Evolutionary conservation across 768 basidiomycete genomes (phyloP).

Genomic region (Cubamyces sp.): DNA sequence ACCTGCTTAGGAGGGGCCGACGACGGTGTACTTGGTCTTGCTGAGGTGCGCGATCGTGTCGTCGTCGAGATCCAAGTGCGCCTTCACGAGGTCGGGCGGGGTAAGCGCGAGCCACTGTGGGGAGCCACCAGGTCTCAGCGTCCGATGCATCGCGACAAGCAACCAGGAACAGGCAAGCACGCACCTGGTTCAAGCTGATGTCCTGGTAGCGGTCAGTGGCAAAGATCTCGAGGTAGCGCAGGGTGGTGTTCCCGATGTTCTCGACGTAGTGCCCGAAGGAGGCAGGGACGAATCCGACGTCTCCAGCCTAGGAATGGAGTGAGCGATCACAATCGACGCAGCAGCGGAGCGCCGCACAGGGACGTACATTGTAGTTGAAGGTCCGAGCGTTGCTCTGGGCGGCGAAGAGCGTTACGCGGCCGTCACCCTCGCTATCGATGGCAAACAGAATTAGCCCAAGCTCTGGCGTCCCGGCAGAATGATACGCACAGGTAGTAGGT

Average conservation of each 20-base stretch:
- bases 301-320: conserved; percentile 23
- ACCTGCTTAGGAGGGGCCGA: conserved; percentile 34
- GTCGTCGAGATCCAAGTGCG: conserved; percentile 59
- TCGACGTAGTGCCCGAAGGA: conserved; percentile 59
- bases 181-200: conserved; percentile 48
- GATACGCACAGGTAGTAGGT: conserved; percentile 36
- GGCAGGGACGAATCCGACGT: conserved; percentile 32
- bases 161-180: not conserved
- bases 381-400: conserved; percentile 45
- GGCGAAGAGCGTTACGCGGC: conserved; percentile 49
- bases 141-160: not conserved
- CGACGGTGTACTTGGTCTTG: conserved; percentile 54
- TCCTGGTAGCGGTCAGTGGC: conserved; percentile 53
- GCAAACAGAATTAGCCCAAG: not conserved
- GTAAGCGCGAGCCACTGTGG: conserved; percentile 66
- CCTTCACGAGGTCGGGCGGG: conserved; percentile 61
- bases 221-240: conserved; percentile 67
- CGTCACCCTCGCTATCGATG: conserved; percentile 40
- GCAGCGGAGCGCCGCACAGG: not conserved
- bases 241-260: conserved; percentile 62
- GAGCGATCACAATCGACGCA: not conserved
- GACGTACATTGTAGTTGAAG: conserved; percentile 47
- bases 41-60: conserved; percentile 52
- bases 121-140: not conserved
- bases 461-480: not conserved